A percentile compares a stretch with the other conserved stretches of the same genome.
Evolutionary conservation across 768 basidiomycete species (phyloP).

Genomic region (Lenzites betulinus): DNA sequence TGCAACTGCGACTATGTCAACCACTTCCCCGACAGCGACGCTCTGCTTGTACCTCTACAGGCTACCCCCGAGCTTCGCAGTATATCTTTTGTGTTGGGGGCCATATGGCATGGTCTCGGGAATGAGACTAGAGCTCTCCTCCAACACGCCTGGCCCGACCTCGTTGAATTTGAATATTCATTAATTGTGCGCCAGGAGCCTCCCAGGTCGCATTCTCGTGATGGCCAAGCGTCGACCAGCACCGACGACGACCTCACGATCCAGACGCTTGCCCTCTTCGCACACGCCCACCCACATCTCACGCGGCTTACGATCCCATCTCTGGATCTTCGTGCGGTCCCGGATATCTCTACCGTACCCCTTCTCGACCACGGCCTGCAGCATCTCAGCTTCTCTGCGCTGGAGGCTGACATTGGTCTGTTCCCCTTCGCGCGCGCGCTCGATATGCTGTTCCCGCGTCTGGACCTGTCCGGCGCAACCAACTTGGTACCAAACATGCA

Average conservation of each 20-base stretch:
- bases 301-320: not conserved
- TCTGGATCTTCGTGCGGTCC: not conserved
- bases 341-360: not conserved
- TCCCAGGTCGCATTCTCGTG: not conserved
- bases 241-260: not conserved
- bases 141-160: not conserved
- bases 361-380: conserved; percentile 4
- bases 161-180: not conserved
- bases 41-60: not conserved
- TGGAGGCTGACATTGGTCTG: not conserved
- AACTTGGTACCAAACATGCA: no score
- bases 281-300: conserved; percentile 5
- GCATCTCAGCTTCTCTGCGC: not conserved
- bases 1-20: not conserved
- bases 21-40: not conserved
- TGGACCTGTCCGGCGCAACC: no score
- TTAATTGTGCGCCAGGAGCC: not conserved
- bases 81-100: not conserved
- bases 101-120: not conserved
- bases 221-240: not conserved
- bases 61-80: not conserved
- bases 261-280: conserved; percentile 6
- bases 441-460: conserved; percentile 9
- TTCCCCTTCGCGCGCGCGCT: conserved; percentile 1
- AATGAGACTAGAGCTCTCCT: not conserved